Base-by-base conservation (phyloP, 495 filamentous ascomycete species). In the Neurospora cerealis region DNA sequence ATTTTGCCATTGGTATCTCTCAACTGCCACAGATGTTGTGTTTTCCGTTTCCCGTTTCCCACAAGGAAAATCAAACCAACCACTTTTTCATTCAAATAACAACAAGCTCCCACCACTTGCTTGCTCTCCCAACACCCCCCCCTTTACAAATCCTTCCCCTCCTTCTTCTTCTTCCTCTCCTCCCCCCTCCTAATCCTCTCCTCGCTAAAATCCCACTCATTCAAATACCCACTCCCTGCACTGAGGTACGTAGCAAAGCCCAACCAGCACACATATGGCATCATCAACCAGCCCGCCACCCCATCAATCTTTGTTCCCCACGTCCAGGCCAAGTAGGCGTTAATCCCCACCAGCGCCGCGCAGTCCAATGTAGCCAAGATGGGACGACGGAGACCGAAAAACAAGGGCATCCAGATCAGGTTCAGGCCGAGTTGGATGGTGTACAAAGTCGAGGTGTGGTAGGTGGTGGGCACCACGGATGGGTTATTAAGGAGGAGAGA, bases 351-450 rank as follows among this genome's bases (percentile, higher is more conserved):
- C 13, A 98, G 83, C 1, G 90, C 86, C 3, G 92, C 83, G 69
- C 96, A 90, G 83, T 98, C 92, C 5, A 86, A 88, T 10, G 94
- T 87, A 1, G 94, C 94, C 78, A 89, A 88, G 73, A 90, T 87
- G 4, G 93, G 93, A 34, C 88, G 86, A 46, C 89, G 87, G 40
- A 91, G 75, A 1, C 87, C 86, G 79, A 97, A 97, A 86, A 98
- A 98, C 10, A 97, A 87, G 2, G 95, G 95, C 93, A 96, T 97
- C 93, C 93, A 98, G 69, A 91, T 80, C 24, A 96, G 83, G 80
- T 98, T 97, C 17, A 97, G 82, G 24, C 85, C 91, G 10, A 98
- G 90, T 79, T 97, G 95, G 66, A 91, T 88, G 7, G 91, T 92
- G 85, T 97, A 98, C 19, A 97, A 86, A 0, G 91, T 92, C 44